phyloP scores from a whole-genome alignment of 1,284 basidiomycete genomes.

The Cryptococcus neoformans region DNA sequence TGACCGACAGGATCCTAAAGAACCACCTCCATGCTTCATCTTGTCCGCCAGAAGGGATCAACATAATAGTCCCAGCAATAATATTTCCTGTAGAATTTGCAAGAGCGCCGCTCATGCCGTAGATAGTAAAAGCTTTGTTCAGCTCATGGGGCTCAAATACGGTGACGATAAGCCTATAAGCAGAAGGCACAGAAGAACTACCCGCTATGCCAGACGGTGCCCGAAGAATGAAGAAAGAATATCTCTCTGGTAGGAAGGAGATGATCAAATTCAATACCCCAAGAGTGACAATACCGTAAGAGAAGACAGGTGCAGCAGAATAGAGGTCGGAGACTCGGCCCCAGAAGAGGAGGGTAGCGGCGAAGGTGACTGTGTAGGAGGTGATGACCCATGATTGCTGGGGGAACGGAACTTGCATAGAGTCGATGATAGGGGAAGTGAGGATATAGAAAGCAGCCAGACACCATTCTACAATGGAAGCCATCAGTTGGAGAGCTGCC shows the following conservation, averaged over 20 bases:
- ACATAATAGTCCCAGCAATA: constrained; percentile 24
- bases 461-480: constrained; percentile 6
- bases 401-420: constrained; percentile 12
- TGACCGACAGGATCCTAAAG: constrained; percentile 41
- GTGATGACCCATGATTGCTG: constrained; percentile 29
- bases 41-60: constrained; percentile 35
- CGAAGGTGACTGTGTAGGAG: constrained; percentile 31
- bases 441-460: constrained; percentile 23
- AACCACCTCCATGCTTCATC: constrained; percentile 39
- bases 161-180: constrained; percentile 30
- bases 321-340: constrained; percentile 36
- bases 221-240: constrained; percentile 32
- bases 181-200: constrained; percentile 26
- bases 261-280: constrained; percentile 29
- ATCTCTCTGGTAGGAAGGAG: constrained; percentile 28
- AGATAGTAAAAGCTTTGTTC: constrained; percentile 26
- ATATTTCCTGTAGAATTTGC: constrained; percentile 18
- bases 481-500: background rate
- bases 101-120: constrained; percentile 18
- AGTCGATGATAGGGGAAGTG: constrained; percentile 14
- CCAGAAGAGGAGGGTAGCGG: constrained; percentile 30
- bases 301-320: constrained; percentile 29
- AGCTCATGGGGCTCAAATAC: constrained; percentile 27
- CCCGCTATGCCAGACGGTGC: constrained; percentile 32
- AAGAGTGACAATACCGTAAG: constrained; percentile 22